Percentiles rank a stretch among this genome's conserved stretches.
Conservation (phyloP, 345 rosid species). For the Firmiana major region DNA sequence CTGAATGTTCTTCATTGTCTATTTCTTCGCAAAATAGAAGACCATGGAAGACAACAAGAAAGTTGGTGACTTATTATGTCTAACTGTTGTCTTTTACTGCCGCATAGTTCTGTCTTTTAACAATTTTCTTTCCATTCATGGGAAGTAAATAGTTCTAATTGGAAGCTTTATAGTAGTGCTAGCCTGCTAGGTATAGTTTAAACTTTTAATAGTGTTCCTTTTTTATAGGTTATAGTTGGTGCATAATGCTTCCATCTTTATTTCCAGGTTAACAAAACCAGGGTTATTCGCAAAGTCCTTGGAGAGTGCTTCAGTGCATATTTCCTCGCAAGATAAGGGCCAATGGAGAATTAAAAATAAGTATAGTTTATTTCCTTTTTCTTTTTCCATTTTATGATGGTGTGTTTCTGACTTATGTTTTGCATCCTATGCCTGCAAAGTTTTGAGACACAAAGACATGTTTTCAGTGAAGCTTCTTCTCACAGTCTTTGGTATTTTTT, state of each 20-base stretch:
- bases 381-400: neutral
- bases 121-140: neutral
- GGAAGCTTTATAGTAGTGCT: neutral
- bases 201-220: neutral
- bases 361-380: neutral
- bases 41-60: conserved; percentile 35
- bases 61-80: conserved; percentile 35
- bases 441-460: neutral
- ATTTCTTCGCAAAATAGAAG: conserved; percentile 37
- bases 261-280: conserved; percentile 46
- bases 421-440: neutral
- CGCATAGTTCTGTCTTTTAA: neutral
- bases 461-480: neutral
- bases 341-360: conserved; percentile 23
- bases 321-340: conserved; percentile 33
- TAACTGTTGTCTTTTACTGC: conserved; percentile 14
- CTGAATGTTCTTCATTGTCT: conserved; percentile 31
- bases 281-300: conserved; percentile 28
- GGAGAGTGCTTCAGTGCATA: conserved; percentile 29
- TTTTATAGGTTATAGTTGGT: neutral
- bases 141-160: neutral
- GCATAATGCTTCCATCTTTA: conserved; percentile 1
- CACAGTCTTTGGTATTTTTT: neutral
- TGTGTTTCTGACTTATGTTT: neutral
- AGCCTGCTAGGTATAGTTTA: neutral